Conservation (phyloP, 768 basidiomycete genomes). For the Lyophyllum semitale region DNA sequence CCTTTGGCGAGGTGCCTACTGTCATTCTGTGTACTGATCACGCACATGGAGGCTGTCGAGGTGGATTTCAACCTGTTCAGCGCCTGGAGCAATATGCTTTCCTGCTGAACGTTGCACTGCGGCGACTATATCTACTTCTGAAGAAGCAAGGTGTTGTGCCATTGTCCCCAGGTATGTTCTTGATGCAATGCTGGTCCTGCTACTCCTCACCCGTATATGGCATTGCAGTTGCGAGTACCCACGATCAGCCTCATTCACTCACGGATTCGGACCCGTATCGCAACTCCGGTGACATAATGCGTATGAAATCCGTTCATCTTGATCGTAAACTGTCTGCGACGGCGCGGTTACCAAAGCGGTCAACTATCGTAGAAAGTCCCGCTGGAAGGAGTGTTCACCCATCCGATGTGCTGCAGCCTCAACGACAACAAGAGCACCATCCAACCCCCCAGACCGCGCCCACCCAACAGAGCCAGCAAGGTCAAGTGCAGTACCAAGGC, state of each 20-base stretch:
- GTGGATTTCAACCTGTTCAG: conserved; percentile 89
- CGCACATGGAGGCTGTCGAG: conserved; percentile 61
- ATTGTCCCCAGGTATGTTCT: conserved; percentile 65
- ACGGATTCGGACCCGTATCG: conserved; percentile 77
- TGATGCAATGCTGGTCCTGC: not conserved
- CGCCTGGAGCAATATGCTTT: conserved; percentile 97
- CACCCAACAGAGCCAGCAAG: conserved; percentile 35
- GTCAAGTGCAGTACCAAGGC: conserved; percentile 37
- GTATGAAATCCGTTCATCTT: conserved; percentile 91
- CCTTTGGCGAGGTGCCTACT: conserved; percentile 74
- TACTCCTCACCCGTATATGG: conserved; percentile 10
- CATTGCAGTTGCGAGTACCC: conserved; percentile 25
- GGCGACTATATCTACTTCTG: conserved; percentile 83
- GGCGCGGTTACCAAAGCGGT: conserved; percentile 88
- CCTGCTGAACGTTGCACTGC: conserved; percentile 91
- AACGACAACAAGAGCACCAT: conserved; percentile 46
- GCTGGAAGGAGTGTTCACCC: conserved; percentile 83
- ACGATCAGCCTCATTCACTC: conserved; percentile 31
- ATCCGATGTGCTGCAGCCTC: conserved; percentile 53
- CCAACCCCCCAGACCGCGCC: conserved; percentile 29
- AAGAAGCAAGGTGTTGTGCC: conserved; percentile 91
- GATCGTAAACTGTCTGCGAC: conserved; percentile 96
- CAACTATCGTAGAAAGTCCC: conserved; percentile 94
- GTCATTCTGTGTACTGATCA: conserved; percentile 81
- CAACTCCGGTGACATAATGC: conserved; percentile 87